Evolutionary conservation across 768 basidiomycete species (phyloP).

Genomic region (Pleurotus salmoneostramineus): DNA sequence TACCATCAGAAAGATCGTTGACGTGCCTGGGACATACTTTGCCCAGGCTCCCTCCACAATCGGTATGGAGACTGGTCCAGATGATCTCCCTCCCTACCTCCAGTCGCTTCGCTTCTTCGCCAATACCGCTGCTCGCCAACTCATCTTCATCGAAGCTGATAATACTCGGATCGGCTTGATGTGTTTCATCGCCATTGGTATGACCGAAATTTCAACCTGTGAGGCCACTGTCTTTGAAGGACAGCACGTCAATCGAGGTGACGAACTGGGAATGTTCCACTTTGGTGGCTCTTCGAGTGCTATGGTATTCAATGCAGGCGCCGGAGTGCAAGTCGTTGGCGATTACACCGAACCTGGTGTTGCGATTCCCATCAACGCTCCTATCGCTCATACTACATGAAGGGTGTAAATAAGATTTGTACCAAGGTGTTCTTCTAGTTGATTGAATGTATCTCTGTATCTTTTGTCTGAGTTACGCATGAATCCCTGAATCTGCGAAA

Average conservation of each 20-base stretch:
- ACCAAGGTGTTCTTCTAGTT: no score
- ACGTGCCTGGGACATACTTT: constrained; percentile 51
- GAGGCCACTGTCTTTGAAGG: constrained; percentile 43
- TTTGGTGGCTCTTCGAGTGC: constrained; percentile 56
- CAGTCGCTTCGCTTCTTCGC: constrained; percentile 38
- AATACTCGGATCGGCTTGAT: constrained; percentile 51
- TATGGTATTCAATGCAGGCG: constrained; percentile 36
- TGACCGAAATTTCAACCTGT: constrained; percentile 63
- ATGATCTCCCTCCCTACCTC: constrained; percentile 12
- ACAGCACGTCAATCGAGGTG: constrained; percentile 43
- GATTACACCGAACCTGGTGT: not conserved
- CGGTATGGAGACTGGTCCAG: constrained; percentile 5
- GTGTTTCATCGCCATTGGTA: constrained; percentile 55
- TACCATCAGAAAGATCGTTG: constrained; percentile 30
- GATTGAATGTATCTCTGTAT: no score
- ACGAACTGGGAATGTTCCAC: constrained; percentile 60
- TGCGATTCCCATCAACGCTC: constrained; percentile 1
- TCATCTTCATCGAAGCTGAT: constrained; percentile 55
- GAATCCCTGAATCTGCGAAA: not conserved
- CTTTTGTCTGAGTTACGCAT: not conserved
- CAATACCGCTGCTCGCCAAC: constrained; percentile 39
- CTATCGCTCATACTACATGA: not conserved
- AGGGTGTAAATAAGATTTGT: no score
- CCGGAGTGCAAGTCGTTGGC: not conserved
- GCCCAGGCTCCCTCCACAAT: constrained; percentile 23